Conservation (phyloP, 805 yeast genomes). For the Teunomyces tritomae region DNA sequence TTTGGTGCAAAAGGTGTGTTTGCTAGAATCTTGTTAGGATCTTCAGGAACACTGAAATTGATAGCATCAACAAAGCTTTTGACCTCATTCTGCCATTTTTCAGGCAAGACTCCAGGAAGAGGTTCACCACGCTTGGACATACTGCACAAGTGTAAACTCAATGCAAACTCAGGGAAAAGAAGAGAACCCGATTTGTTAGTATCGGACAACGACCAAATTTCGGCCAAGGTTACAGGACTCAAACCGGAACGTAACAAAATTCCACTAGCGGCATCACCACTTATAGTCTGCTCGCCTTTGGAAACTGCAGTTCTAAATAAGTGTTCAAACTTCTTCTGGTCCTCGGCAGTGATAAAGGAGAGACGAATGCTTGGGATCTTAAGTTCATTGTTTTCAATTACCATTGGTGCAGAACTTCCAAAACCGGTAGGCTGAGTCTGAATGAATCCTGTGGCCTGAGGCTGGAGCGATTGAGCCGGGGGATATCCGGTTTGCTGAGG, state of each 20-base stretch:
- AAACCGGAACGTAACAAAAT: constrained; percentile 79
- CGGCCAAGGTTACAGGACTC: constrained; percentile 70
- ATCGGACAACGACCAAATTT: constrained; percentile 90
- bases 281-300: constrained; percentile 62
- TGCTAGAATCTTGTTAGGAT: constrained; percentile 36
- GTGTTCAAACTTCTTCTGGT: constrained; percentile 83
- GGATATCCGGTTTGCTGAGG: constrained; percentile 19
- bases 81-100: constrained; percentile 76
- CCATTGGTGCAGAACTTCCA: constrained; percentile 35
- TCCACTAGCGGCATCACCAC: constrained; percentile 73
- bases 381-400: constrained; percentile 52
- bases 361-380: constrained; percentile 75
- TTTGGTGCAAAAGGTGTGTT: constrained; percentile 43
- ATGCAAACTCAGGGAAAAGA: constrained; percentile 90
- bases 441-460: constrained; percentile 37
- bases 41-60: constrained; percentile 71
- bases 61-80: constrained; percentile 87
- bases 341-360: constrained; percentile 79
- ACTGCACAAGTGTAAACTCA: constrained; percentile 85
- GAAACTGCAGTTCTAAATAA: constrained; percentile 78
- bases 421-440: constrained; percentile 50
- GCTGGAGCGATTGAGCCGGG: constrained; percentile 14
- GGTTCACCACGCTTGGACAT: constrained; percentile 73
- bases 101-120: constrained; percentile 71
- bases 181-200: constrained; percentile 81